Evolutionary conservation across 2,329 filamentous ascomycete species (phyloP).

Genomic region (Zarea fungicola): DNA sequence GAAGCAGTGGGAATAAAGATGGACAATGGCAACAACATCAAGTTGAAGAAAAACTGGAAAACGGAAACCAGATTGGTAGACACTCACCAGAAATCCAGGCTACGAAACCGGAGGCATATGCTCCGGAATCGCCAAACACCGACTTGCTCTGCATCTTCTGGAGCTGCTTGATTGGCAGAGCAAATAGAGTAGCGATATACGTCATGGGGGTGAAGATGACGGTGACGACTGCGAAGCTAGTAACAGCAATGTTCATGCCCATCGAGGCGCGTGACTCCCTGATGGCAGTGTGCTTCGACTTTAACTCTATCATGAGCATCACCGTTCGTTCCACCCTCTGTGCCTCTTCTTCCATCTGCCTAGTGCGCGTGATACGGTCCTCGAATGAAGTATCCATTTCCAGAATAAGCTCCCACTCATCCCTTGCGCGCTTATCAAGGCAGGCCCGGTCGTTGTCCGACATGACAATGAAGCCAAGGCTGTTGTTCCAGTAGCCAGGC

Average conservation of each 20-base stretch:
- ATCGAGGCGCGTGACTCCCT: neutral
- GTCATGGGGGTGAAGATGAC: slow-evolving; percentile 6
- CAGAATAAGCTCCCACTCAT: neutral
- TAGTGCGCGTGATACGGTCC: neutral
- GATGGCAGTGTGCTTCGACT: neutral
- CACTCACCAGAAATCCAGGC: too few relatives aligned
- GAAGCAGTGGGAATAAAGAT: too few relatives aligned
- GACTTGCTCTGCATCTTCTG: neutral
- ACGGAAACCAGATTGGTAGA: too few relatives aligned
- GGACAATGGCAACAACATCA: too few relatives aligned
- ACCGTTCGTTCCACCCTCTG: neutral
- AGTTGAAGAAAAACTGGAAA: too few relatives aligned
- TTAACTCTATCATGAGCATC: neutral
- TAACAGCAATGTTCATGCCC: neutral
- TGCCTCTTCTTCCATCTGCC: slow-evolving; percentile 4
- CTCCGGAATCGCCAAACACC: neutral
- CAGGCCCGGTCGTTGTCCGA: neutral
- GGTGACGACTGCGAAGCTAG: slow-evolving; percentile 1
- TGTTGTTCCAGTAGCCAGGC: neutral
- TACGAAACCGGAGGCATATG: neutral
- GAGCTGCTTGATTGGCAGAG: neutral
- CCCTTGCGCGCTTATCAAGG: neutral
- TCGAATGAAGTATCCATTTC: neutral
- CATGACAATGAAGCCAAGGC: neutral
- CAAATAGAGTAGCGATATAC: slow-evolving; percentile 1